Base-by-base conservation (phyloP, 495 filamentous ascomycete genomes). In the Talaromyces thailandensis region DNA sequence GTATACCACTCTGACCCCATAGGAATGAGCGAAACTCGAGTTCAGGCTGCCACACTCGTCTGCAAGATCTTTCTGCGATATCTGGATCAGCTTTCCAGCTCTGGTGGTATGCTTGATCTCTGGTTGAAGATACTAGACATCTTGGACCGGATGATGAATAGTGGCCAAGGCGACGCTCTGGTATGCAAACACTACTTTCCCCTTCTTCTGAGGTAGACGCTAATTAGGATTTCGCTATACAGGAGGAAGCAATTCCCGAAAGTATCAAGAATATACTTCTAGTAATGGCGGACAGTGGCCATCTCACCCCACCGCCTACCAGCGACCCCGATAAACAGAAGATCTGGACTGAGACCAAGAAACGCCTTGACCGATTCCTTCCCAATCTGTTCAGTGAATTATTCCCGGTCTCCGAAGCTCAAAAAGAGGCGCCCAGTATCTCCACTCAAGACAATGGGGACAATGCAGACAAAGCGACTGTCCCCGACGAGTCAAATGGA, bases 11-110 rank as follows among this genome's bases (percentile, higher is more conserved):
- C 90, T 1, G 94, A 99, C 67, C 88, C 93, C 7, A 74, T 88
- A 31, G 95, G 94, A 21, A 99, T 99, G 94, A 88, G 88, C 66
- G 93, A 97, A 71, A 98, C 93, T 14, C 83, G 94, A 60, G 91
- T 98, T 4, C 90, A 96, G 70, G 93, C 91, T 6, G 92, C 93
- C 14, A 96, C 87, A 25, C 78, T 98, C 50, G 83, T 97, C 28
- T 96, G 89, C 80, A 96, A 93, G 72, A 91, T 96, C 12, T 99
- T 97, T 76, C 69, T 98, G 68, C 95, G 96, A 69, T 96, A 96
- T 72, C 82, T 97, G 9, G 91, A 92, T 2, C 81, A 91, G 62
- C 79, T 96, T 60, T 86, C 87, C 8, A 88, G 92, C 63, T 89
- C 88, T 82, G 88, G 92, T 21, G 92, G 89, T n/a, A 91, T 98